These are phyloP conservation scores for Colletotrichum sp. DNA, from an alignment of 2,329 filamentous ascomycete species.

Conservation along the genomic window DNA sequence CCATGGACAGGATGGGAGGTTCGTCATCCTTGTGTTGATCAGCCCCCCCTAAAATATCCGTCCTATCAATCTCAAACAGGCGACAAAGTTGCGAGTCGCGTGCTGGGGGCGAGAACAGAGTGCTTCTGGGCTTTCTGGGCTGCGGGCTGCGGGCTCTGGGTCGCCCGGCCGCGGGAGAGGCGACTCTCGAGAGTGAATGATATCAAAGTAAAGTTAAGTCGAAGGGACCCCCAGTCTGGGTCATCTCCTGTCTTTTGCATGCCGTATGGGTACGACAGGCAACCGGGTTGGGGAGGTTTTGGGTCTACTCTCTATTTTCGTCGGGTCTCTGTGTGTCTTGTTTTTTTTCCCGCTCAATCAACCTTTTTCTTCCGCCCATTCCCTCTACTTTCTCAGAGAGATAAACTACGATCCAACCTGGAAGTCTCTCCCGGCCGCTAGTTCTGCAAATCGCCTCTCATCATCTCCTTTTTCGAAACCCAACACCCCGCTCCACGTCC, in stretches of 20 bases:
- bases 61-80: conserved; percentile 61
- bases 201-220: conserved; percentile 21
- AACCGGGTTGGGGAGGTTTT: not conserved
- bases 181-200: conserved; percentile 3
- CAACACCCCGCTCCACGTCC: conserved; percentile 6
- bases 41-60: conserved; percentile 47
- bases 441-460: conserved; percentile 1
- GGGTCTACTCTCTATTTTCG: not conserved
- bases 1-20: conserved; percentile 15
- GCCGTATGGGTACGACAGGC: not conserved
- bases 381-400: not conserved
- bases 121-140: conserved; percentile 1
- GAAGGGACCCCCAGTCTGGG: not conserved
- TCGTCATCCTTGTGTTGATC: conserved; percentile 44
- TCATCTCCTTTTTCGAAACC: conserved; percentile 13
- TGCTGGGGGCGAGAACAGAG: conserved; percentile 16
- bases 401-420: not conserved
- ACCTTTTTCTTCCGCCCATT: not conserved
- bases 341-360: not conserved
- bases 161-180: conserved; percentile 7
- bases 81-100: conserved; percentile 22
- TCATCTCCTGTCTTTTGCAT: conserved; percentile 12
- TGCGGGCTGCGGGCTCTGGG: not conserved
- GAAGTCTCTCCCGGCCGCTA: not conserved
- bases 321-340: conserved; percentile 1